Base-by-base conservation (phyloP, 176 grass and related monocot genomes). In the Cenchrus fungigraminus region DNA sequence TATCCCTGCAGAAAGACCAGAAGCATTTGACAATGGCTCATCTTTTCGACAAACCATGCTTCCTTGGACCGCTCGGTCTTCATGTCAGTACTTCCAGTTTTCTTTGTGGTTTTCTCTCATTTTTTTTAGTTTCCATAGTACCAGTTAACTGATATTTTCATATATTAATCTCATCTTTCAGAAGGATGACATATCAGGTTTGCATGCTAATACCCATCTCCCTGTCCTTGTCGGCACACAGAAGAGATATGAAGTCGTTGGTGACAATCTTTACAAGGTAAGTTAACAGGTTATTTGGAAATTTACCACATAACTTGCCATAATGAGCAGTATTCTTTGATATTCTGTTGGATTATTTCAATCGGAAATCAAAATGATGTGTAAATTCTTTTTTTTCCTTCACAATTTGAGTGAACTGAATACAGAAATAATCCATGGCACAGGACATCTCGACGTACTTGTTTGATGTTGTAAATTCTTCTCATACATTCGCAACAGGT, bases 31-130 rank as follows among this genome's bases (percentile, higher is more conserved):
- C 87, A 2, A 83, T 98, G 84, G 93, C 95, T n/a, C 93, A 95
- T 93, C 95, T 98, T 81, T 98, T 98, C 31, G 91, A 98, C 46
- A 98, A 98, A 34, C 91, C 91, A 2, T 98, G 95, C 83, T 98
- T 98, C 87, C 91, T 98, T 8, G 93, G 95, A 52, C 89, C 94
- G 28, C 93, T 98, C 75, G 83, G 89, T 60, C 75, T 98, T 58
- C 91, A 93, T 88, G 95, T 98, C n/a, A 82, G 85, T 67, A 84
- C 20, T 50, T 62, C 1, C 8, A n/a, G 20, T 31, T 68, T 15
- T 53, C 12, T 65, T 54, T 58, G 16, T 58, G 46, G 22, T 8
- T 19, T 3, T 28, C 0, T 59, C 4, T 14, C 4, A 9, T 67
- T 49, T 58, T 9, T 65, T 74, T 45, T 11, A 12, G 6, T 56